Evolutionary conservation across 805 yeast genomes (phyloP).

Genomic region (Kodamaea neixiangensis): DNA sequence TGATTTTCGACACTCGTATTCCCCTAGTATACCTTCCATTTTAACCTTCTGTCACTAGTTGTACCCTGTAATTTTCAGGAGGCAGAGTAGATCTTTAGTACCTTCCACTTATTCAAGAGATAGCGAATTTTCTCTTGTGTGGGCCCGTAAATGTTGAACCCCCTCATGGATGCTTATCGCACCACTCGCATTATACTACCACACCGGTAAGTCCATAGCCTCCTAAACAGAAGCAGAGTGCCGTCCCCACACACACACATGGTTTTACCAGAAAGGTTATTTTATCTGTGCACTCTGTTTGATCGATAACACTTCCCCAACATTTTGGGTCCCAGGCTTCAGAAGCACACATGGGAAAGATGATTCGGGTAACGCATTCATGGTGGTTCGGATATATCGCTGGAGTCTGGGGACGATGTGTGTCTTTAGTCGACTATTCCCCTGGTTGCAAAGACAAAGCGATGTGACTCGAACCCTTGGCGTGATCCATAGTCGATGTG

Average conservation of each 20-base stretch:
- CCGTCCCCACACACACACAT: not conserved
- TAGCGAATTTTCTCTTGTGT: too few relatives aligned
- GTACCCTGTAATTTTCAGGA: not conserved
- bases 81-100: not conserved
- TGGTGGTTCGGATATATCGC: constrained; percentile 1
- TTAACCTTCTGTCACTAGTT: not conserved
- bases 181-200: not conserved
- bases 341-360: not conserved
- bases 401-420: not conserved
- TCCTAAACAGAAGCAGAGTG: too few relatives aligned
- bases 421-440: not conserved
- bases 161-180: not conserved
- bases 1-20: not conserved
- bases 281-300: not conserved
- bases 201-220: too few relatives aligned
- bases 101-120: not conserved
- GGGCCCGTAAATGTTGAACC: too few relatives aligned
- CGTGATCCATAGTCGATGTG: not conserved
- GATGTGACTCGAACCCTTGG: not conserved
- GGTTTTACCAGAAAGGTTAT: not conserved
- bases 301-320: not conserved
- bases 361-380: constrained; percentile 2
- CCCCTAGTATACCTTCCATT: not conserved
- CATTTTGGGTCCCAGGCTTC: too few relatives aligned
- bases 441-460: not conserved